Base-by-base conservation (phyloP, 2,329 filamentous ascomycete genomes). In the Xenoacremonium recifei region DNA sequence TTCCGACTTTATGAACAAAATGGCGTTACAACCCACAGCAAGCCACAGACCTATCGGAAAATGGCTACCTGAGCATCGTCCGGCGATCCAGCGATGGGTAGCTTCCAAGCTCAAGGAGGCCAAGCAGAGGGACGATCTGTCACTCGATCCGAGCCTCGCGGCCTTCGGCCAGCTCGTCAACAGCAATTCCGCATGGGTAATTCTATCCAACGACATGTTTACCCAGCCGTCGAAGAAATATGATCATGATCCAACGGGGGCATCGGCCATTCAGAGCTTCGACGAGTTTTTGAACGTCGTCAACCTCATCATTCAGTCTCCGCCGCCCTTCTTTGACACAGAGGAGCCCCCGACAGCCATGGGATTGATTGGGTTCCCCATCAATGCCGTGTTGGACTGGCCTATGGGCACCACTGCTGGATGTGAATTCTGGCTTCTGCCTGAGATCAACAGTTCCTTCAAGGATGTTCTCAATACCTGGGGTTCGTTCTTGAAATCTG, bases 341-440 rank as follows among this genome's bases (percentile, higher is more conserved):
- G 23, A 27, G 9, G 23, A 9, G 23, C 23, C 23, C 23, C 9
- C 23, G 9, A 27, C 23, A 13, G 23, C 13, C 23, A 15, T 10
- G n/a, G 71, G 73, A 0, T 62, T 79, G 49, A 71, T 80, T 16
- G 77, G 77, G 0, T 62, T 77, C 3, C 79, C 79, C 0, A 73
- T 82, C 58, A 75, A 76, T 42, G 77, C 76, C 0, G 65, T 82
- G 7, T 60, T 82, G 11, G 75, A 80, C 53, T 82, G 76, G 69
- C 75, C 77, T 0, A 81, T 82, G 78, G 72, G 66, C 3, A 82
- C 76, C 0, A 64, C 66, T 0, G 71, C 66, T 20, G 79, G 79
- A 0, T 73, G 71, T 41, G 73, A 74, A 0, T 74, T 74, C 27
- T 82, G 81, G 53, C 65, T 79, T 1, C 68, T 73, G 29, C 62